These are phyloP conservation scores for Coemansia furcata DNA, from an alignment of 192 early-diverging fungal species.

Conservation along the genomic window DNA sequence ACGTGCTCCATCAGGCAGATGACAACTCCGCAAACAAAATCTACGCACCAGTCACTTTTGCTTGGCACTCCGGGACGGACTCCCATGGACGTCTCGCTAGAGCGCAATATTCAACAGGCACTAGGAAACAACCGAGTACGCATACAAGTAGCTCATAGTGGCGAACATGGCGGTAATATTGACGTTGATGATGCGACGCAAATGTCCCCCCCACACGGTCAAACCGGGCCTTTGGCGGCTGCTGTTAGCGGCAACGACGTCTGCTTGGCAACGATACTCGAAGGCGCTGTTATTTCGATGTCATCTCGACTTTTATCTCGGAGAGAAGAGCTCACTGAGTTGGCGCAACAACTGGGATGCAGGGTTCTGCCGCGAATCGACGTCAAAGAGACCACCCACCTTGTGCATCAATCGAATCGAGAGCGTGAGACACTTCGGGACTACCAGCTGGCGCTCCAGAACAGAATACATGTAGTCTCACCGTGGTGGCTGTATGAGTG, in stretches of 20 bases:
- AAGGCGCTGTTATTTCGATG: constrained; percentile 35
- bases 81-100: constrained; percentile 41
- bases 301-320: constrained; percentile 37
- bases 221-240: background rate
- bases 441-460: constrained; percentile 24
- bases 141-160: too few species aligned
- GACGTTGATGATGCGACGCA: constrained; percentile 30
- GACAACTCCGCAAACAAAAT: constrained; percentile 12
- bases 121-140: constrained; percentile 23
- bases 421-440: constrained; percentile 42
- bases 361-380: constrained; percentile 35
- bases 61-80: constrained; percentile 39
- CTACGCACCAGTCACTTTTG: background rate
- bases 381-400: constrained; percentile 29
- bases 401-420: constrained; percentile 49
- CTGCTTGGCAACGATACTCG: constrained; percentile 1
- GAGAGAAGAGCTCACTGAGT: constrained; percentile 28
- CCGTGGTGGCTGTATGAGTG: constrained; percentile 55
- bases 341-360: constrained; percentile 40
- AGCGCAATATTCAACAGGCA: constrained; percentile 36
- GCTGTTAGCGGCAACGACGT: background rate
- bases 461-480: constrained; percentile 35
- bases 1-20: background rate
- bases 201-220: constrained; percentile 23
- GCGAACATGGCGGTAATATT: background rate